Conservation (phyloP, 495 filamentous ascomycete species). For the Neurospora cerealis region DNA sequence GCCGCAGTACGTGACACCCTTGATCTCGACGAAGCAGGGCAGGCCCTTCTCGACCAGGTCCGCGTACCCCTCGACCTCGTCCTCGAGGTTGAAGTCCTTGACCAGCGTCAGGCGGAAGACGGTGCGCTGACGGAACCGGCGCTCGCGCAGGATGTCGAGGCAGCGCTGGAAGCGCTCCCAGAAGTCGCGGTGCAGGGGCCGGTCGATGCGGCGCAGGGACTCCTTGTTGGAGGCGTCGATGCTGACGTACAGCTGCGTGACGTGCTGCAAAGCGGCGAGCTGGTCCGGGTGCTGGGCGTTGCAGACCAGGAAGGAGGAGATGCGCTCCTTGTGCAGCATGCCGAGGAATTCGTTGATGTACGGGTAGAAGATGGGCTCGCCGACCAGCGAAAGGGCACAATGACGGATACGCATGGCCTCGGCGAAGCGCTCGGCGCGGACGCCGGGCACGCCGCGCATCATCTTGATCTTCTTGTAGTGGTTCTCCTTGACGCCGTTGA, state of each 20-base stretch:
- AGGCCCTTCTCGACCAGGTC: conserved; percentile 74
- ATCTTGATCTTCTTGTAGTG: conserved; percentile 97
- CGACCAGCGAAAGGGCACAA: conserved; percentile 83
- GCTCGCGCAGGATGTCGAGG: conserved; percentile 78
- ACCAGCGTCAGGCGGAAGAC: conserved; percentile 94
- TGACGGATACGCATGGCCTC: conserved; percentile 91
- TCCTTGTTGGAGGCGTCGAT: conserved; percentile 93
- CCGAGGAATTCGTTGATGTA: conserved; percentile 85
- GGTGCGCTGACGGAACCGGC: conserved; percentile 72
- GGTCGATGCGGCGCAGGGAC: conserved; percentile 73
- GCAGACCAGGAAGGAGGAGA: conserved; percentile 91
- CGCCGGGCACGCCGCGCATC: conserved; percentile 86
- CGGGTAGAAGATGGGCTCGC: conserved; percentile 96
- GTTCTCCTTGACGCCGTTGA: conserved; percentile 76
- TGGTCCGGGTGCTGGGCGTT: conserved; percentile 97
- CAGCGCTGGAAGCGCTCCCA: conserved; percentile 92
- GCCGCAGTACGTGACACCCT: conserved; percentile 94
- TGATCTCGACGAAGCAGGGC: conserved; percentile 87
- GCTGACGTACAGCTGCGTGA: conserved; percentile 91
- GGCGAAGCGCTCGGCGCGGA: conserved; percentile 80
- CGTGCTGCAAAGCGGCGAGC: conserved; percentile 65
- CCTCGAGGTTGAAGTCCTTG: conserved; percentile 91
- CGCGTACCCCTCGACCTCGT: conserved; percentile 84
- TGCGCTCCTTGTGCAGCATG: conserved; percentile 73
- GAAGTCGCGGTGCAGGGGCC: conserved; percentile 89